phyloP scores from a whole-genome alignment of 2,329 filamentous ascomycete species.

The Didymella segeticola region DNA sequence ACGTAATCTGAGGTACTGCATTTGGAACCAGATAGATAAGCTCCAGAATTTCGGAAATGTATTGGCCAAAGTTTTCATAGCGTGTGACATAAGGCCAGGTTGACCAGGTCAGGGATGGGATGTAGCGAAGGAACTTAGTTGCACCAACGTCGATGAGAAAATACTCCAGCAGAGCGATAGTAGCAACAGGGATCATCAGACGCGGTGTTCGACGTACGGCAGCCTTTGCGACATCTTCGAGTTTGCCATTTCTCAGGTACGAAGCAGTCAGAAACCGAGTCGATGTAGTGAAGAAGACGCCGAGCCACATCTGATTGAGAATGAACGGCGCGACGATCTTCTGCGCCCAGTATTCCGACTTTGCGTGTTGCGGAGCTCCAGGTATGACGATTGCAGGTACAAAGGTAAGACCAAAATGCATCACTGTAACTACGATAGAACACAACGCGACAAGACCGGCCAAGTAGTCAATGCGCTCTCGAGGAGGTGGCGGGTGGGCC shows the following conservation, averaged over 20 bases:
- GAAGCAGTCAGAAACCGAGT: slow-evolving; percentile 54
- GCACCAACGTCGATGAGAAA: slow-evolving; percentile 56
- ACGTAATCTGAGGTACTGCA: slow-evolving; percentile 55
- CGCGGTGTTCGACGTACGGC: slow-evolving; percentile 54
- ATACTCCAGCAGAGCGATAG: slow-evolving; percentile 55
- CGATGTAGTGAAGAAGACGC: slow-evolving; percentile 58
- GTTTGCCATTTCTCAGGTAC: slow-evolving; percentile 53
- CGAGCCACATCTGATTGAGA: slow-evolving; percentile 57
- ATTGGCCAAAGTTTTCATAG: slow-evolving; percentile 52
- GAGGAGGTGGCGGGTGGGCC: slow-evolving; percentile 32
- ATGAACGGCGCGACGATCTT: slow-evolving; percentile 54
- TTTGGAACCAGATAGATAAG: slow-evolving; percentile 58
- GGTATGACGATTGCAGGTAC: slow-evolving; percentile 50
- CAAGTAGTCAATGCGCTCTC: slow-evolving; percentile 54
- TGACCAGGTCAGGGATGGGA: slow-evolving; percentile 57
- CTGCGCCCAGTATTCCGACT: slow-evolving; percentile 51
- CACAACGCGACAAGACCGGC: slow-evolving; percentile 55
- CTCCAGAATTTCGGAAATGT: slow-evolving; percentile 54
- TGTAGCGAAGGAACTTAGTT: slow-evolving; percentile 52
- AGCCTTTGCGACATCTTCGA: slow-evolving; percentile 54
- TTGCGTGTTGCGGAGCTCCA: slow-evolving; percentile 47
- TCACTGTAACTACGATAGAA: slow-evolving; percentile 53
- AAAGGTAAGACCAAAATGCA: slow-evolving; percentile 55
- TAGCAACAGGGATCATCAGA: slow-evolving; percentile 55
- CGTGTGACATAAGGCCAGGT: slow-evolving; percentile 55